A percentile compares a stretch with the other conserved stretches of the same genome.
Evolutionary conservation across 768 basidiomycete species (phyloP).

Genomic region (Cystofilobasidium capitatum): DNA sequence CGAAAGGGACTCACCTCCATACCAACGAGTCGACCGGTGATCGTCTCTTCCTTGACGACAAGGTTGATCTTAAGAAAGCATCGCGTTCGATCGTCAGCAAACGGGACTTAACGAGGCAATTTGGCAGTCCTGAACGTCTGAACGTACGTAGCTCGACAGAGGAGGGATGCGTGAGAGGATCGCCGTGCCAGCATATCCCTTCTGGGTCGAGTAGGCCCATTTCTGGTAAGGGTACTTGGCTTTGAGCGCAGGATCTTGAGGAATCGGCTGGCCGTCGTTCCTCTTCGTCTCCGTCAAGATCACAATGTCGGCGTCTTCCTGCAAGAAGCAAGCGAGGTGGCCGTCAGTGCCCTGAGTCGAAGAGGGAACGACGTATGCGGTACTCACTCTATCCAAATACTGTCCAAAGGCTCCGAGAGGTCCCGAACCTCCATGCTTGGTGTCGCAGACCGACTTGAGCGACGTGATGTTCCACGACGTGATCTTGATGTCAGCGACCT

Average conservation of each 20-base stretch:
- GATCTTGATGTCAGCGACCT: conserved; percentile 12
- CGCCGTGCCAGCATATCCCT: conserved; percentile 26
- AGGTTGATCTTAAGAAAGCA: conserved; percentile 17
- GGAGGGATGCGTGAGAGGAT: conserved; percentile 19
- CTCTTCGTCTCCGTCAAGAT: conserved; percentile 26
- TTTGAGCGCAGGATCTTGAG: conserved; percentile 16
- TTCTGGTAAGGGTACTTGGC: conserved; percentile 26
- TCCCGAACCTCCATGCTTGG: conserved; percentile 10
- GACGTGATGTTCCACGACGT: conserved; percentile 21
- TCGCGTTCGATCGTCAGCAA: not conserved
- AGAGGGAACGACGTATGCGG: no score
- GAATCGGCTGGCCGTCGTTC: conserved; percentile 20
- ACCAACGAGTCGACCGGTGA: conserved; percentile 22
- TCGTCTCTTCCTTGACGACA: not conserved
- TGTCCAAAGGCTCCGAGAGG: not conserved
- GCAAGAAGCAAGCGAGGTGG: not conserved
- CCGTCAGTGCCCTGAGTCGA: not conserved
- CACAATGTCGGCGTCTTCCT: conserved; percentile 26
- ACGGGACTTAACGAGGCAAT: not conserved
- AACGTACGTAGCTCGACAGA: not conserved
- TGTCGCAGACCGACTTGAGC: conserved; percentile 21
- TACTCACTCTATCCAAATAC: not conserved
- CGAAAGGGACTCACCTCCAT: conserved; percentile 9
- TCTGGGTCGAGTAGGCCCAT: conserved; percentile 21
- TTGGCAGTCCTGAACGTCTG: not conserved